These are phyloP conservation scores for Euphorbia lathyris DNA, from an alignment of 345 rosid species.

Conservation along the genomic window DNA sequence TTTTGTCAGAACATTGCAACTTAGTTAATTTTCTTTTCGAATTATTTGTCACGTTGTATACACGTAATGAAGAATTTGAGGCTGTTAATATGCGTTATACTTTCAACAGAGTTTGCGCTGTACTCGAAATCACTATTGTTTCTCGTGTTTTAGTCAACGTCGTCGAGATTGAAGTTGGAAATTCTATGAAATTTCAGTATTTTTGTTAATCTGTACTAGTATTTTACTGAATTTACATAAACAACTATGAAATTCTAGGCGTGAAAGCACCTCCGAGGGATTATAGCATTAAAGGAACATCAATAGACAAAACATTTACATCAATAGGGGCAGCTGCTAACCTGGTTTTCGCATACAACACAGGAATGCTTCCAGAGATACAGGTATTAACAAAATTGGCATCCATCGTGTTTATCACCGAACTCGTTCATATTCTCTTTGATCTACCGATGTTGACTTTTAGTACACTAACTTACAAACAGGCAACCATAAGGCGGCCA, in stretches of 20 bases:
- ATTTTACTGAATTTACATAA: constrained; percentile 1
- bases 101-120: neutral
- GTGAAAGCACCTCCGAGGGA: constrained; percentile 63
- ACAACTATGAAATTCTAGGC: constrained; percentile 38
- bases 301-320: constrained; percentile 46
- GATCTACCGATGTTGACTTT: no score
- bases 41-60: neutral
- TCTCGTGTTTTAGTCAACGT: neutral
- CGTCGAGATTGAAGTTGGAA: neutral
- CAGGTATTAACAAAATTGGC: constrained; percentile 34
- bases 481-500: constrained; percentile 86
- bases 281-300: constrained; percentile 59
- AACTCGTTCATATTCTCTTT: neutral
- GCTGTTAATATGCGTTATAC: neutral
- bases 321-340: constrained; percentile 79
- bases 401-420: neutral
- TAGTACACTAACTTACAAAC: constrained; percentile 6
- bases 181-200: neutral
- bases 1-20: neutral
- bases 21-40: neutral
- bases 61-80: neutral
- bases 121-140: neutral
- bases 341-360: constrained; percentile 85
- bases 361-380: constrained; percentile 99
- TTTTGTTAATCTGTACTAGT: neutral